phyloP scores from a whole-genome alignment of 2,329 filamentous ascomycete genomes.

The Pseudomassariella vexata region DNA sequence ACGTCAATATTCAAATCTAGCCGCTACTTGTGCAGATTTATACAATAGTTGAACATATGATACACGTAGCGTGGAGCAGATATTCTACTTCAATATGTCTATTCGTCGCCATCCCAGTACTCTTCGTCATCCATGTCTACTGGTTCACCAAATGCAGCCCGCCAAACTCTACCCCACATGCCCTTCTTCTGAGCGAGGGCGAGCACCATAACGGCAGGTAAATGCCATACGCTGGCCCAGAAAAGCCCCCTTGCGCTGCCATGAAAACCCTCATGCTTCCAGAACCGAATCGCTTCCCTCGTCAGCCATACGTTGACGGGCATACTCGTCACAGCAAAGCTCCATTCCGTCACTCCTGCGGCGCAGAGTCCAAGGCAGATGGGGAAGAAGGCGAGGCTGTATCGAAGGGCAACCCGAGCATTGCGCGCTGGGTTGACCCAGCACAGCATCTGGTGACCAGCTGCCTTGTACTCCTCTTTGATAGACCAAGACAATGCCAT shows the following conservation, averaged over 20 bases:
- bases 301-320: slow-evolving; percentile 83
- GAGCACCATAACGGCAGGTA: slow-evolving; percentile 83
- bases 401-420: slow-evolving; percentile 79
- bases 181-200: slow-evolving; percentile 93
- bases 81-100: slow-evolving; percentile 39
- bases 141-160: slow-evolving; percentile 53
- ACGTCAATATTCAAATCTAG: too few relatives aligned
- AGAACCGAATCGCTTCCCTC: slow-evolving; percentile 75
- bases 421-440: slow-evolving; percentile 87
- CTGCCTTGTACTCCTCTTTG: slow-evolving; percentile 77
- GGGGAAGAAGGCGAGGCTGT: slow-evolving; percentile 79
- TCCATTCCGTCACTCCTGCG: slow-evolving; percentile 76
- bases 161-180: slow-evolving; percentile 79
- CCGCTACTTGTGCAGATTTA: too few relatives aligned
- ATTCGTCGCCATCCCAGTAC: slow-evolving; percentile 51
- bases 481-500: slow-evolving; percentile 89
- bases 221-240: slow-evolving; percentile 96
- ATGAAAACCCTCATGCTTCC: slow-evolving; percentile 68
- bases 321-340: slow-evolving; percentile 74
- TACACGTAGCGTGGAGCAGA: too few relatives aligned
- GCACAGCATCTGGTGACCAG: slow-evolving; percentile 66
- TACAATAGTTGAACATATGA: too few relatives aligned
- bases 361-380: slow-evolving; percentile 77
- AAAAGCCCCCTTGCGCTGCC: slow-evolving; percentile 82
- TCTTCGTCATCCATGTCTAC: slow-evolving; percentile 50